Percentiles rank a stretch among this genome's conserved stretches.
phyloP scores from a whole-genome alignment of 2,329 filamentous ascomycete genomes.

The Xylaria sp. region DNA sequence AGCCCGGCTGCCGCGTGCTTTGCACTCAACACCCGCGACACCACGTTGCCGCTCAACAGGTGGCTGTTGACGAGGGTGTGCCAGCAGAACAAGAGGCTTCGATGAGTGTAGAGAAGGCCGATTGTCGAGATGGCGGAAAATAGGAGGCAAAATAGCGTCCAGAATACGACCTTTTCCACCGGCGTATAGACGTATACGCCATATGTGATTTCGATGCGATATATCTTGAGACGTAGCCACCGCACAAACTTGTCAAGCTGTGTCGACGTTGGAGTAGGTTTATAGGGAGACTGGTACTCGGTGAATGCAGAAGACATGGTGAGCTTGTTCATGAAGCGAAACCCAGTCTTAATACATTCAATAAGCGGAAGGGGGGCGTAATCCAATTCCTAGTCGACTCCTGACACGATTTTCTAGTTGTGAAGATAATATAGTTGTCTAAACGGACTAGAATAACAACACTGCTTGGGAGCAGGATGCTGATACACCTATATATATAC shows the following conservation, averaged over 20 bases:
- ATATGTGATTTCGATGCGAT: slow-evolving; percentile 84
- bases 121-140: slow-evolving; percentile 72
- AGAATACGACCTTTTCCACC: slow-evolving; percentile 79
- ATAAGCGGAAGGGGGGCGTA: background rate
- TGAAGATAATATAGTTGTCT: background rate
- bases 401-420: background rate
- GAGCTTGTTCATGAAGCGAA: too few relatives aligned
- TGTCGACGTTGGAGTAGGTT: slow-evolving; percentile 25
- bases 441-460: background rate
- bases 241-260: slow-evolving; percentile 53
- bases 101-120: slow-evolving; percentile 70
- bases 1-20: slow-evolving; percentile 9
- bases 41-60: background rate
- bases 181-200: slow-evolving; percentile 80
- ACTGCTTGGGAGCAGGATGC: background rate
- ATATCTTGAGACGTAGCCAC: slow-evolving; percentile 77
- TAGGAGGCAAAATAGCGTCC: slow-evolving; percentile 73
- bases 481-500: background rate
- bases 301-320: slow-evolving; percentile 20
- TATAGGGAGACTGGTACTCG: slow-evolving; percentile 23
- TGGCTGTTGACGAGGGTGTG: background rate
- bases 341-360: background rate
- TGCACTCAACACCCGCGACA: background rate
- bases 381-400: background rate
- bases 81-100: slow-evolving; percentile 67